Evolutionary conservation across 192 early-diverging fungal genomes (phyloP).

Genomic region (Coemansia sp.): DNA sequence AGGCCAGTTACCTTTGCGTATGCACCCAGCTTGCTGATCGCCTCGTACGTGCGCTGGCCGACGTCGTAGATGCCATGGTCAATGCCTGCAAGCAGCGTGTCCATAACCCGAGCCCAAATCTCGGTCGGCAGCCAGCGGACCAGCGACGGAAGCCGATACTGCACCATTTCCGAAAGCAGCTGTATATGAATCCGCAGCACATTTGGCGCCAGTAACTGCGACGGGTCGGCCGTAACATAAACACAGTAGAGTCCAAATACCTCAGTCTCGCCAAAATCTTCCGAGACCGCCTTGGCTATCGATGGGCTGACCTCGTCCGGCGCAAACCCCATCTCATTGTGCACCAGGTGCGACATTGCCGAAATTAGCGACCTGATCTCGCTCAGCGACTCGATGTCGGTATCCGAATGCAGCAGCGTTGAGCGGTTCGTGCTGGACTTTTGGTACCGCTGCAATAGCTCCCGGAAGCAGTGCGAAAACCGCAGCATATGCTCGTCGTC

Average conservation of each 20-base stretch:
- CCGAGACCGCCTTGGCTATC: constrained; percentile 21
- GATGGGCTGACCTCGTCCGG: constrained; percentile 22
- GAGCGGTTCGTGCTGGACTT: neutral
- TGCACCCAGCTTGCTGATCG: constrained; percentile 44
- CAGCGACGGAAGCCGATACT: constrained; percentile 42
- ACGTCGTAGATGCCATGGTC: constrained; percentile 45
- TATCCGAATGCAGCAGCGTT: neutral
- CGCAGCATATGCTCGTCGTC: constrained; percentile 33
- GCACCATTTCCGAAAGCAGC: constrained; percentile 42
- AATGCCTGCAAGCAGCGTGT: constrained; percentile 29
- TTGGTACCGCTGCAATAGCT: constrained; percentile 28
- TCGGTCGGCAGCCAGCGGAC: constrained; percentile 40
- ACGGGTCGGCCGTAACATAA: constrained; percentile 17
- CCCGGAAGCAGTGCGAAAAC: constrained; percentile 32
- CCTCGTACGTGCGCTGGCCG: constrained; percentile 40
- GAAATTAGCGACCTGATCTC: constrained; percentile 28
- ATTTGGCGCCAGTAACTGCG: constrained; percentile 31
- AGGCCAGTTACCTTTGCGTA: constrained; percentile 34
- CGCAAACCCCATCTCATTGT: constrained; percentile 48
- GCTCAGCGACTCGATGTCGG: constrained; percentile 25
- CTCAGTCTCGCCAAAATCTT: constrained; percentile 48
- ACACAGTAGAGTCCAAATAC: constrained; percentile 45
- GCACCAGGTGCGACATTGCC: constrained; percentile 32
- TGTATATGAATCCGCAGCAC: constrained; percentile 40
- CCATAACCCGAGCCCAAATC: constrained; percentile 25